Evolutionary conservation across 2,329 filamentous ascomycete species (phyloP), one percentile per base, ranked within the genome.

Genomic region (Magnaporthiopsis rhizophila): DNA sequence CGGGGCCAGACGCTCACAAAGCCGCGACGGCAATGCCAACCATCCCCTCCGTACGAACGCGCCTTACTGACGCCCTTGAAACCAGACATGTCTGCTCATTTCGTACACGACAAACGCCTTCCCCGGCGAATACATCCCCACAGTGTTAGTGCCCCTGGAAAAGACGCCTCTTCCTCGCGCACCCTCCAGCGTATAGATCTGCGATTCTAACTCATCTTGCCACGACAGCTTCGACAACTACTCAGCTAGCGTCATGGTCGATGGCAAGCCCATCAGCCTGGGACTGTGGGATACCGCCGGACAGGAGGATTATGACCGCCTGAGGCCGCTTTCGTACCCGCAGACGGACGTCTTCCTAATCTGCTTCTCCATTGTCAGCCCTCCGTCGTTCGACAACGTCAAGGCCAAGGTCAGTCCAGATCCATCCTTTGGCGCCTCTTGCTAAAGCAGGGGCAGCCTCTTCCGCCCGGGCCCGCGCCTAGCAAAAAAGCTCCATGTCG

Each of bases 101-200:
- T 98, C 94, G 63, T 99, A 99, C 82, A 98, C 95, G 68, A 99
- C 95, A 68, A 99, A 98, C 82, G 95, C 95, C 69, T 99, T 99
- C 78, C 95, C 95, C n/a, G 95, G 95, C 78, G 95, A 99, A 84
- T 99, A 99, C 80, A 98, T 99, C 72, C 95, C 95, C 70, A 99
- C 95, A 72, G 95, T 99, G 90, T 95, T 81, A 78, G 89, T 83
- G 59, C 45, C 61, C 59, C 34, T 26, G 32, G 32, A 36, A 36
- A 45, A 13, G 30, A 28, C 45, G 34, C 12, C 34, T 36, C 36
- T 24, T 59, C 30, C 59, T 61, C 32, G 28, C 45, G 53, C 38
- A 32, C 12, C 30, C 5, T 26, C 38, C 36, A 21, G 13, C 24
- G n/a, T 21, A 26, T 11, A 18, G 12, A n/a, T 8, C 13, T 30